Conservation (phyloP, 306 rosid genomes). For the Abrus precatorius region DNA sequence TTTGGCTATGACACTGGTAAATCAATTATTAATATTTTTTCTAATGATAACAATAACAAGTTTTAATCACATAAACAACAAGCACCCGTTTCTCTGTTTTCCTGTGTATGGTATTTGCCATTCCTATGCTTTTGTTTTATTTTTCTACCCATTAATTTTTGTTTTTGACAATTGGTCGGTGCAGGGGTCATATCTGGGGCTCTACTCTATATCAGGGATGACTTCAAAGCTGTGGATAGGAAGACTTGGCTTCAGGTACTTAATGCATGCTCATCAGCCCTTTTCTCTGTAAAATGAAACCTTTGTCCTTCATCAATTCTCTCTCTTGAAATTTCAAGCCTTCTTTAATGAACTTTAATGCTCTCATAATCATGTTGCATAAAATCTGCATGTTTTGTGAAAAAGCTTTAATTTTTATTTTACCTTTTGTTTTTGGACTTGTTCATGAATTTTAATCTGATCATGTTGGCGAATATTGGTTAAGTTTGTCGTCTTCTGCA, state of each 20-base stretch:
- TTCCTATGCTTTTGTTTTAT: background rate
- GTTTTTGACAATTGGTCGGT: background rate
- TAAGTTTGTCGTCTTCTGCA: conserved; percentile 1
- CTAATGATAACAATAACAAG: no score
- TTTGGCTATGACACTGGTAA: conserved; percentile 64
- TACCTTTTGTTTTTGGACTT: background rate
- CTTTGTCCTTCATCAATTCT: background rate
- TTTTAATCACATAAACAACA: background rate
- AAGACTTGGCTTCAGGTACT: conserved; percentile 64
- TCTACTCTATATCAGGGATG: conserved; percentile 68
- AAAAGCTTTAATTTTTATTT: background rate
- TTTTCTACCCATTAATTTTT: background rate
- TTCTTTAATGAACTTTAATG: background rate
- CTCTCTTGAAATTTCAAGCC: background rate
- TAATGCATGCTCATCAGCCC: background rate
- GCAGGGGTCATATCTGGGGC: conserved; percentile 78
- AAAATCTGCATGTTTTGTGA: background rate
- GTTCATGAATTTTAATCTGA: background rate
- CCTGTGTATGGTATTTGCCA: background rate
- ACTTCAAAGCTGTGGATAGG: conserved; percentile 58
- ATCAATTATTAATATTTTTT: background rate
- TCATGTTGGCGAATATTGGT: background rate
- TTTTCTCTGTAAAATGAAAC: background rate
- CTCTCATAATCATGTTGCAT: background rate
- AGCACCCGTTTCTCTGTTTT: background rate